Evolutionary conservation across 805 yeast species (phyloP), one percentile per base, ranked within the genome.

Genomic region (Kodamaea kaohsiungensis): DNA sequence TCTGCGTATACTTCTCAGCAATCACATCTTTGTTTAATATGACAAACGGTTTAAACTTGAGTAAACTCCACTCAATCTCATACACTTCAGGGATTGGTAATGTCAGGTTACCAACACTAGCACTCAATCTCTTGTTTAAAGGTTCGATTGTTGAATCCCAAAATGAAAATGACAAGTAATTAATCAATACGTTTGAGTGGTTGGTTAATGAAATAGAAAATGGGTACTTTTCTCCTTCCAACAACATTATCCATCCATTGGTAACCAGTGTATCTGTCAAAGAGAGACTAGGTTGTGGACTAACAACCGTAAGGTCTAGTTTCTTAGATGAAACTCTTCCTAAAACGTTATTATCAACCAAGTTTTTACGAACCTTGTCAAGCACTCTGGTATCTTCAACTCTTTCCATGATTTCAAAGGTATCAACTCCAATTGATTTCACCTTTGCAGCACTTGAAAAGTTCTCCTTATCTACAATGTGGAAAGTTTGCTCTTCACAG

Each of bases 81-180:
- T 89, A 84, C 3, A 84, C 70, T 50, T 89, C 96, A 51, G 81
- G 77, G 0, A 85, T 80, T 0, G 86, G 79, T 5, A 84, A 63
- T 1, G 71, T 68, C 43, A 69, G 78, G 9, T 42, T 42, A 1
- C 61, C 64, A 9, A 53, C 43, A 30, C 58, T 48, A 22, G 50
- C 54, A 33, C 75, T 73, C 35, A 89, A 68, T 10, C 84, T 81
- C n/a, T 78, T 73, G 55, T 78, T 81, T 51, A 89, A 67, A 0
- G 87, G 82, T 33, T 85, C 91, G 5, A 82, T 78, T 0, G 95
- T 86, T 0, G 95, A 86, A 63, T 90, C 96, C 72, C 83, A 75
- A 59, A 85, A 85, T 6, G 84, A 80, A 56, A 88, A 85, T 2
- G 84, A 76, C 35, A 90, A 60, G 49, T 79, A 76, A 52, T 85